Evolutionary conservation across 371 early-diverging fungal genomes (phyloP), one percentile per base, ranked within the genome.

Genomic region (Choanephora cucurbitarum): DNA sequence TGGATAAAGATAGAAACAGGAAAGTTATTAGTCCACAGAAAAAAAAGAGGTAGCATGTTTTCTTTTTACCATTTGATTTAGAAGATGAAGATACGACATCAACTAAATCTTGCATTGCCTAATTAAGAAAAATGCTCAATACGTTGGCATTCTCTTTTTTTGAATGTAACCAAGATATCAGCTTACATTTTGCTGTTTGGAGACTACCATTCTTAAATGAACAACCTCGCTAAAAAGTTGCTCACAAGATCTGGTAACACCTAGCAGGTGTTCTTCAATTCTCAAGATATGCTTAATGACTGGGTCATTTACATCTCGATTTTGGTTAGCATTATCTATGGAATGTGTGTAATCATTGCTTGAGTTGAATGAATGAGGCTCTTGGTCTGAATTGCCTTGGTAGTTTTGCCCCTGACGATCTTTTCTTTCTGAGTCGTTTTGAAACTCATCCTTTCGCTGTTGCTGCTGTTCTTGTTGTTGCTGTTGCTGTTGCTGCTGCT

Each of bases 131-230:
- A 56, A 57, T 55, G 32, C 46, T 23, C 42, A 59, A 40, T 51
- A 19, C 28, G 28, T 7, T 28, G 28, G 28, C 21, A 28, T 55
- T 48, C 24, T 18, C 21, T 22, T 4, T 17, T 41, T 32, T 17
- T 21, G 28, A 31, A n/a, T 19, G n/a, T 37, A 44, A 43, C 40
- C 15, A 17, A 32, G 43, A 50, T 21, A 37, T 33, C 13, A 17
- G 11, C 59, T 57, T 60, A 71, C 71, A 47, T 64, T 57, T 51
- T 71, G 71, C 42, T 71, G 71, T n/a, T 64, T 64, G n/a, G 64
- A 63, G 17, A 67, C 55, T 2, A 64, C 52, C 46, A 54, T 42
- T 40, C 67, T 54, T 17, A 71, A 52, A 44, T 63, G 60, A 14
- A 53, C 50, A 2, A 71, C 46, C 47, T 71, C 71, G n/a, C 55